Evolutionary conservation across 805 yeast genomes (phyloP).

Genomic region (Pichia californica): DNA sequence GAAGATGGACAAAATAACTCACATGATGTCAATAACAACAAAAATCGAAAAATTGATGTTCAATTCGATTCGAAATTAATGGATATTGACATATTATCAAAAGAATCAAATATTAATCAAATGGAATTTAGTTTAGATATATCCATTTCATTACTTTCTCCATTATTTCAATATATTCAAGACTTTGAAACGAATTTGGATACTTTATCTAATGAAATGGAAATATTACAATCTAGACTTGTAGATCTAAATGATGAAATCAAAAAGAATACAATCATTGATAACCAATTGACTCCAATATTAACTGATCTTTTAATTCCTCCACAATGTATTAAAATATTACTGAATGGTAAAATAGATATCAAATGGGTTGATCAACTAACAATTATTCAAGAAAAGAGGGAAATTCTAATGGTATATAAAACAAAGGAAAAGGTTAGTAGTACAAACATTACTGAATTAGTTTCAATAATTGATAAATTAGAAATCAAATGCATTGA

Average conservation of each 20-base stretch:
- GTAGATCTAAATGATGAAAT: slow-evolving; percentile 41
- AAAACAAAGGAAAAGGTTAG: slow-evolving; percentile 14
- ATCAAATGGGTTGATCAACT: slow-evolving; percentile 63
- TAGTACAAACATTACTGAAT: slow-evolving; percentile 18
- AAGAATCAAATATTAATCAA: slow-evolving; percentile 6
- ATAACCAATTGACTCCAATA: slow-evolving; percentile 59
- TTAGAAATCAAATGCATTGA: slow-evolving; percentile 62
- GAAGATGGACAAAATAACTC: background rate
- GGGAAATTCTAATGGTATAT: slow-evolving; percentile 44
- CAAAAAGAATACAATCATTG: slow-evolving; percentile 40
- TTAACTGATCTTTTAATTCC: slow-evolving; percentile 71
- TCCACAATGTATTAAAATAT: slow-evolving; percentile 55
- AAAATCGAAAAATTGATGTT: background rate
- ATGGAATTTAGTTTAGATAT: slow-evolving; percentile 11
- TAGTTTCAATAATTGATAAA: slow-evolving; percentile 36
- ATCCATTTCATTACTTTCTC: slow-evolving; percentile 31
- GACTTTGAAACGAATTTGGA: slow-evolving; percentile 54
- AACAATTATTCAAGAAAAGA: slow-evolving; percentile 50
- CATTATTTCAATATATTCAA: slow-evolving; percentile 46
- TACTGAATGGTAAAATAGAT: slow-evolving; percentile 52
- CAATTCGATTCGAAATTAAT: slow-evolving; percentile 11
- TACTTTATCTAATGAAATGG: slow-evolving; percentile 54
- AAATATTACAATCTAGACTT: slow-evolving; percentile 50
- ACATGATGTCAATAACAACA: background rate
- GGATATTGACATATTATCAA: slow-evolving; percentile 9